Percentiles rank a stretch among this genome's conserved stretches.
Conservation (phyloP, 1,284 basidiomycete species). For the Irpex sp. region DNA sequence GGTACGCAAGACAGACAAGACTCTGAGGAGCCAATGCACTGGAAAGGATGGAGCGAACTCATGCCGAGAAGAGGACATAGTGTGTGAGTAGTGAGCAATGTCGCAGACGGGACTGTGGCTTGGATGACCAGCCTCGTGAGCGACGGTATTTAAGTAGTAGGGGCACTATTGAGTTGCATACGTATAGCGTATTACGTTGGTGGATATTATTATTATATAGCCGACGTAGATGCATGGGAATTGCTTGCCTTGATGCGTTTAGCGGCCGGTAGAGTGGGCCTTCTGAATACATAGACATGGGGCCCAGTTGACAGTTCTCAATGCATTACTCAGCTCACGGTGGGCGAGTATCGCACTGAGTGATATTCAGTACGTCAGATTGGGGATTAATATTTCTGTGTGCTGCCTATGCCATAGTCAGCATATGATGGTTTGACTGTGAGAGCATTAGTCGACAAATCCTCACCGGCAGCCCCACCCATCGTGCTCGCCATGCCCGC, state of each 20-base stretch:
- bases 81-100: not conserved
- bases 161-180: not conserved
- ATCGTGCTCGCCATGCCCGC: no score
- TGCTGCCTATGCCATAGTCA: not conserved
- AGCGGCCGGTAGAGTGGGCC: not conserved
- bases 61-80: not conserved
- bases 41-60: conserved; percentile 1
- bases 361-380: not conserved
- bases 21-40: not conserved
- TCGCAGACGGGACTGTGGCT: no score
- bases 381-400: not conserved
- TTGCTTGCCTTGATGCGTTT: not conserved
- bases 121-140: not conserved
- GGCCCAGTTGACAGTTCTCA: not conserved
- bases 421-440: no score
- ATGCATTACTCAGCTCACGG: not conserved
- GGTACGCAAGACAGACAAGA: conserved; percentile 1
- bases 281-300: not conserved
- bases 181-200: not conserved
- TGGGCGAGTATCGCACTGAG: not conserved
- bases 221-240: not conserved
- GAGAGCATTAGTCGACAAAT: no score
- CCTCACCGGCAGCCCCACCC: no score
- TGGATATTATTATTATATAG: not conserved
- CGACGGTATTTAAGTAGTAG: not conserved